phyloP scores from a whole-genome alignment of 345 rosid species.

The Hibiscus mutabilis region DNA sequence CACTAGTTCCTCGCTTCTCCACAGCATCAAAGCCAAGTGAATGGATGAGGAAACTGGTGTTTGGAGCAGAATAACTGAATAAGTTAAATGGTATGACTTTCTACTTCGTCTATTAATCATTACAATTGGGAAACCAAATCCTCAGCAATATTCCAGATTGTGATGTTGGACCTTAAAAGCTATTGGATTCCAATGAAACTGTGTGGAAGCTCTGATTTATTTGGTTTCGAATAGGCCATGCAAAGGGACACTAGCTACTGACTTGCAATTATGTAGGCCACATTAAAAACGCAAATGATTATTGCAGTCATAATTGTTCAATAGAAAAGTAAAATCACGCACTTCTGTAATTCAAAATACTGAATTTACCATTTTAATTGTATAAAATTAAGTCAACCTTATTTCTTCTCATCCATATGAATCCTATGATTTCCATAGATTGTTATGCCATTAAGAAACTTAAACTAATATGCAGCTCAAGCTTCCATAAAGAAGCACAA shows the following conservation, averaged over 20 bases:
- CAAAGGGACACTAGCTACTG: not conserved
- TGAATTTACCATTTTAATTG: too few relatives aligned
- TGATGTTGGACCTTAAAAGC: not conserved
- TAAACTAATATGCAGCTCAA: not conserved
- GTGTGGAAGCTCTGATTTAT: not conserved
- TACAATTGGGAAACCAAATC: not conserved
- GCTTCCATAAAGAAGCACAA: not conserved
- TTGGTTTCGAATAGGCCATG: not conserved
- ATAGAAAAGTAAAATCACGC: not conserved
- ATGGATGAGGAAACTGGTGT: not conserved
- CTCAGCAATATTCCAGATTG: not conserved
- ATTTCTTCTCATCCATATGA: too few relatives aligned
- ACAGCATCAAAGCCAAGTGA: not conserved
- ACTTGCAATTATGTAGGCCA: conserved; percentile 1
- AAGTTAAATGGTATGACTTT: not conserved
- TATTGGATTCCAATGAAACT: not conserved
- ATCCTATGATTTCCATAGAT: not conserved
- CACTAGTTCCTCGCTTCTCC: not conserved
- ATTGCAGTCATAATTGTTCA: not conserved
- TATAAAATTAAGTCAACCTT: too few relatives aligned
- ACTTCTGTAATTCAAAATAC: not conserved
- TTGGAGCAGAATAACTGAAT: not conserved
- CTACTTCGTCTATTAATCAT: not conserved
- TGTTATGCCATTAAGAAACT: not conserved
- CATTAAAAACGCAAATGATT: not conserved